phyloP scores from a whole-genome alignment of 768 basidiomycete genomes.

The Coprinopsis sp. region DNA sequence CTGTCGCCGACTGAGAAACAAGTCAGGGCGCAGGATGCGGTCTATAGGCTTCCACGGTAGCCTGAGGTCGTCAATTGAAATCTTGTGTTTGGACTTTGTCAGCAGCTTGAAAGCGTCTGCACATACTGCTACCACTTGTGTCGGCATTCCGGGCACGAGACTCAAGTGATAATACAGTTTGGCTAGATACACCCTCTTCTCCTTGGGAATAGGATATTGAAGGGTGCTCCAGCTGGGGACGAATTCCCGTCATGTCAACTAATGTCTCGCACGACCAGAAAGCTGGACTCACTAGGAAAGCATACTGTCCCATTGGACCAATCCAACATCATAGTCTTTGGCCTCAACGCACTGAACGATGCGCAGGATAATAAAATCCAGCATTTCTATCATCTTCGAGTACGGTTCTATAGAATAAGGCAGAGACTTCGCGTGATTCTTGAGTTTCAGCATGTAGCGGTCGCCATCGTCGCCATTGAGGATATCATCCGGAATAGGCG shows the following conservation, averaged over 20 bases:
- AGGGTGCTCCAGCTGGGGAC: slow-evolving; percentile 69
- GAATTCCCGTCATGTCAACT: slow-evolving; percentile 7
- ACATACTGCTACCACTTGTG: slow-evolving; percentile 60
- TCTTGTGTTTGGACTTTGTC: slow-evolving; percentile 66
- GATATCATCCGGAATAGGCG: slow-evolving; percentile 25
- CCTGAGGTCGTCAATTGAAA: slow-evolving; percentile 72
- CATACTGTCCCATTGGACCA: slow-evolving; percentile 79
- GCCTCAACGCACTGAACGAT: slow-evolving; percentile 73
- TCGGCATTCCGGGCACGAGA: slow-evolving; percentile 72
- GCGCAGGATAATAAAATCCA: slow-evolving; percentile 68
- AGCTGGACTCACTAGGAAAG: slow-evolving; percentile 53
- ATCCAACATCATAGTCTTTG: slow-evolving; percentile 77
- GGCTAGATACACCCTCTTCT: slow-evolving; percentile 66
- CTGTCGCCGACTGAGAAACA: slow-evolving; percentile 73
- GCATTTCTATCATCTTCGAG: slow-evolving; percentile 67
- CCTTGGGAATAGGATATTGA: slow-evolving; percentile 83
- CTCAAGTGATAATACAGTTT: slow-evolving; percentile 77
- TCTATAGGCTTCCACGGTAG: slow-evolving; percentile 82
- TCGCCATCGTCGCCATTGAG: slow-evolving; percentile 32
- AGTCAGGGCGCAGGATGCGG: slow-evolving; percentile 61
- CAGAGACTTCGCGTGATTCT: slow-evolving; percentile 56
- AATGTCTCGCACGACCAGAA: slow-evolving; percentile 8
- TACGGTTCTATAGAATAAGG: slow-evolving; percentile 78
- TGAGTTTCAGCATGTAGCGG: slow-evolving; percentile 53
- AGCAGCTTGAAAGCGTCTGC: slow-evolving; percentile 58